phyloP scores from a whole-genome alignment of 768 basidiomycete genomes.

The Lactifluus volemus region DNA sequence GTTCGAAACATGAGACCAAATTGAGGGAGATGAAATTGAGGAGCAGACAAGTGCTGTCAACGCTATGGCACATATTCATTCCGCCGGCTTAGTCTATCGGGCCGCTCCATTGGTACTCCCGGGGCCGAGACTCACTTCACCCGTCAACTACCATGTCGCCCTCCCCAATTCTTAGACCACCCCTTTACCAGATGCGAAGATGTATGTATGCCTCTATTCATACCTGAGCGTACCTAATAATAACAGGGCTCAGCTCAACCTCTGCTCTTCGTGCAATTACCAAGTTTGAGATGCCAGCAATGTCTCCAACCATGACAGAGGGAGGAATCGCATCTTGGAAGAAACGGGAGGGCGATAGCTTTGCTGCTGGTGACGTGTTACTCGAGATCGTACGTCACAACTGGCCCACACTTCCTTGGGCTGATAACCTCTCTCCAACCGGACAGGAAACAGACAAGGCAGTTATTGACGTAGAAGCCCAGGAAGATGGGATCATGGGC shows the following conservation, averaged over 20 bases:
- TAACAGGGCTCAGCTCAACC: slow-evolving; percentile 47
- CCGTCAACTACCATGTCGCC: not conserved
- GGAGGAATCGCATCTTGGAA: slow-evolving; percentile 91
- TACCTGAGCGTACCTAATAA: not conserved
- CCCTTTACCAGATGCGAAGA: slow-evolving; percentile 2
- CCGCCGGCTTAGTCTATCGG: too few relatives aligned
- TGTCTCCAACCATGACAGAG: slow-evolving; percentile 97
- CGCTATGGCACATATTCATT: too few relatives aligned
- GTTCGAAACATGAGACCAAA: slow-evolving; percentile 1
- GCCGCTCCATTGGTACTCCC: too few relatives aligned
- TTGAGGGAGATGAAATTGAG: not conserved
- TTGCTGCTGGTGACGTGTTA: slow-evolving; percentile 73
- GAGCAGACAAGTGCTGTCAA: too few relatives aligned
- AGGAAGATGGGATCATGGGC: slow-evolving; percentile 90
- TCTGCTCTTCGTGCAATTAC: slow-evolving; percentile 51
- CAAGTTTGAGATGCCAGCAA: slow-evolving; percentile 86
- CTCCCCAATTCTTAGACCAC: slow-evolving; percentile 3
- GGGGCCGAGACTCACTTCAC: too few relatives aligned
- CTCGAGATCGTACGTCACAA: slow-evolving; percentile 69
- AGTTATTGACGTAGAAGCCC: slow-evolving; percentile 97
- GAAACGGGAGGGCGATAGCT: slow-evolving; percentile 74
- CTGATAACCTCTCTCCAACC: not conserved
- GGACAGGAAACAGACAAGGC: slow-evolving; percentile 90
- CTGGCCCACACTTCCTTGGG: not conserved
- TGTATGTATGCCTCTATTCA: not conserved